These are phyloP conservation scores for Epichloe amarillans DNA, from an alignment of 2,329 filamentous ascomycete genomes.

Conservation along the genomic window DNA sequence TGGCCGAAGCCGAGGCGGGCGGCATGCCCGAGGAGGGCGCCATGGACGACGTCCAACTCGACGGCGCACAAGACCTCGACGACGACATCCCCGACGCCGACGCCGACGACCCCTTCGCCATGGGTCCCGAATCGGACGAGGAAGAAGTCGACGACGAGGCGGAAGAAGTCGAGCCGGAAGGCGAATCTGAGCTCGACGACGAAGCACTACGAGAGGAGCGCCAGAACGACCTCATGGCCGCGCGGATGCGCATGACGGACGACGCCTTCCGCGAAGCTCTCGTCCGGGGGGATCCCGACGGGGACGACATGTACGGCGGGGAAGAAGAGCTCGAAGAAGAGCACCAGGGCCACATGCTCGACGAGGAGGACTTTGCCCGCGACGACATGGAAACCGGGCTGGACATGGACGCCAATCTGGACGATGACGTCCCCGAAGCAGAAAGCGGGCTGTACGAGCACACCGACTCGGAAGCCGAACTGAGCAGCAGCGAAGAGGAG, in stretches of 20 bases:
- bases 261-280: constrained; percentile 49
- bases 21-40: constrained; percentile 28
- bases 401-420: constrained; percentile 55
- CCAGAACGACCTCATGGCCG: constrained; percentile 34
- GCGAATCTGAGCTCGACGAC: constrained; percentile 26
- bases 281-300: constrained; percentile 34
- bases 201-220: constrained; percentile 28
- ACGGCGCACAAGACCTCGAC: constrained; percentile 49
- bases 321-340: constrained; percentile 43
- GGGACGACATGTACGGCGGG: constrained; percentile 36
- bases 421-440: constrained; percentile 57
- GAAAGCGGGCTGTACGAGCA: constrained; percentile 58
- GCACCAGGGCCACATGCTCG: constrained; percentile 43
- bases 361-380: constrained; percentile 45
- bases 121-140: constrained; percentile 28
- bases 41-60: constrained; percentile 43
- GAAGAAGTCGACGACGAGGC: constrained; percentile 27
- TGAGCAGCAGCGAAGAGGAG: constrained; percentile 34
- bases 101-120: constrained; percentile 34
- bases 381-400: constrained; percentile 16
- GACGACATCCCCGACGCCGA: constrained; percentile 59
- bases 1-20: constrained; percentile 50
- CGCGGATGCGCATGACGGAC: constrained; percentile 41
- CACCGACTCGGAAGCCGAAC: constrained; percentile 58
- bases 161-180: constrained; percentile 25